A percentile compares a stretch with the other conserved stretches of the same genome.
phyloP scores from a whole-genome alignment of 495 filamentous ascomycete genomes.

The Daldinia concentrica region DNA sequence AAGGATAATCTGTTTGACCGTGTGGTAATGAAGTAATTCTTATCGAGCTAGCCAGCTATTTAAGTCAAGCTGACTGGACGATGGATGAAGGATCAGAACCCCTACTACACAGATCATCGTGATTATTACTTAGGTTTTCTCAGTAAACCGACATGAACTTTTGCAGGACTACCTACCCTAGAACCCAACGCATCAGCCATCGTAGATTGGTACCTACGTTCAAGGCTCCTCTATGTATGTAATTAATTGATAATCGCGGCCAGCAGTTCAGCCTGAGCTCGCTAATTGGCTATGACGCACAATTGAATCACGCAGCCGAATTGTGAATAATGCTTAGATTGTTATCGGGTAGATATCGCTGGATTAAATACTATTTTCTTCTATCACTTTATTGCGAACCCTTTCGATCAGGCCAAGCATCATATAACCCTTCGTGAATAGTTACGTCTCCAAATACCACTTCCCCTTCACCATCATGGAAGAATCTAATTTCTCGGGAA shows the following conservation, averaged over 20 bases:
- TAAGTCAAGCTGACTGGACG: too few relatives aligned
- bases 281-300: too few relatives aligned
- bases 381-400: neutral
- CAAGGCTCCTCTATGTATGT: too few relatives aligned
- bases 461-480: slow-evolving; percentile 36
- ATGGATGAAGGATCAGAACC: neutral
- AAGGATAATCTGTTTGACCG: neutral
- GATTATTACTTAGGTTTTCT: neutral
- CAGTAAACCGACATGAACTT: too few relatives aligned
- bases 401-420: slow-evolving; percentile 37
- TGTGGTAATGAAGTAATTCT: neutral
- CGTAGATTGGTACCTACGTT: too few relatives aligned
- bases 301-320: too few relatives aligned
- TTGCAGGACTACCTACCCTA: too few relatives aligned
- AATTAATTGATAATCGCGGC: too few relatives aligned
- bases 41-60: neutral
- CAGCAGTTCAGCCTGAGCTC: too few relatives aligned
- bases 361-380: neutral
- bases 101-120: neutral
- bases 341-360: too few relatives aligned
- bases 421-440: slow-evolving; percentile 33
- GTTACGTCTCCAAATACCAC: slow-evolving; percentile 36
- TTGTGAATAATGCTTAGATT: too few relatives aligned
- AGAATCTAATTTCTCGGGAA: slow-evolving; percentile 36
- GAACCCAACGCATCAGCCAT: too few relatives aligned